phyloP scores from a whole-genome alignment of 2,329 filamentous ascomycete species.

The Scorias spongiosa region DNA sequence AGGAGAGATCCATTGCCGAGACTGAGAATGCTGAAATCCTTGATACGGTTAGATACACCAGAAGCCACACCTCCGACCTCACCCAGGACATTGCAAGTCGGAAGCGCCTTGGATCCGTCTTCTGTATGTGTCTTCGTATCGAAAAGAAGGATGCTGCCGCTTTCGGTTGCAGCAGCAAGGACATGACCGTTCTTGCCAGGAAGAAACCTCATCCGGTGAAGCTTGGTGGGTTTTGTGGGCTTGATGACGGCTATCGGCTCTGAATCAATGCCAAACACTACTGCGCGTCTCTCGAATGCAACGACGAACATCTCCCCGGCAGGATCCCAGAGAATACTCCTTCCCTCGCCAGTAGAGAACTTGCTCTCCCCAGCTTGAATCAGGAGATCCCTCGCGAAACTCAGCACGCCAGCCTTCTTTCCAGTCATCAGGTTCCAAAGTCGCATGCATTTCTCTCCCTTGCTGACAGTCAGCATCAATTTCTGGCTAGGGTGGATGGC shows the following conservation, averaged over 20 bases:
- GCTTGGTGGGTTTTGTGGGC: slow-evolving; percentile 54
- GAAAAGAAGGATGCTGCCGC: slow-evolving; percentile 75
- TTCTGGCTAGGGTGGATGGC: slow-evolving; percentile 94
- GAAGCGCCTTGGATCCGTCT: slow-evolving; percentile 29
- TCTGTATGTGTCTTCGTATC: slow-evolving; percentile 32
- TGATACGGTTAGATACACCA: slow-evolving; percentile 59
- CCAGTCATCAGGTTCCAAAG: slow-evolving; percentile 95
- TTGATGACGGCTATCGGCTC: slow-evolving; percentile 61
- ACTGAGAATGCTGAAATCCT: slow-evolving; percentile 64
- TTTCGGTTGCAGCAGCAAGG: slow-evolving; percentile 67
- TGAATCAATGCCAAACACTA: slow-evolving; percentile 81
- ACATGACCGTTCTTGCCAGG: slow-evolving; percentile 10
- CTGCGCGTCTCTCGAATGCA: slow-evolving; percentile 68
- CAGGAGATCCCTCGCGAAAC: slow-evolving; percentile 61
- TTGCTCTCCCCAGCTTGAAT: slow-evolving; percentile 61
- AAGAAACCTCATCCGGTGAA: slow-evolving; percentile 70
- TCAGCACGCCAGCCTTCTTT: slow-evolving; percentile 85
- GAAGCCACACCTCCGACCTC: slow-evolving; percentile 55
- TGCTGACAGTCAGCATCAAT: slow-evolving; percentile 84
- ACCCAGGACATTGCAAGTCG: slow-evolving; percentile 27
- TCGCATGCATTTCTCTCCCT: slow-evolving; percentile 79
- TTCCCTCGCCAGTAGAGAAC: slow-evolving; percentile 66
- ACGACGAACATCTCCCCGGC: slow-evolving; percentile 74
- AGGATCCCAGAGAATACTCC: slow-evolving; percentile 65
- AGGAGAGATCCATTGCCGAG: slow-evolving; percentile 33